Base-by-base conservation (phyloP, 1,284 basidiomycete species). In the Papiliotrema fonsecae region DNA sequence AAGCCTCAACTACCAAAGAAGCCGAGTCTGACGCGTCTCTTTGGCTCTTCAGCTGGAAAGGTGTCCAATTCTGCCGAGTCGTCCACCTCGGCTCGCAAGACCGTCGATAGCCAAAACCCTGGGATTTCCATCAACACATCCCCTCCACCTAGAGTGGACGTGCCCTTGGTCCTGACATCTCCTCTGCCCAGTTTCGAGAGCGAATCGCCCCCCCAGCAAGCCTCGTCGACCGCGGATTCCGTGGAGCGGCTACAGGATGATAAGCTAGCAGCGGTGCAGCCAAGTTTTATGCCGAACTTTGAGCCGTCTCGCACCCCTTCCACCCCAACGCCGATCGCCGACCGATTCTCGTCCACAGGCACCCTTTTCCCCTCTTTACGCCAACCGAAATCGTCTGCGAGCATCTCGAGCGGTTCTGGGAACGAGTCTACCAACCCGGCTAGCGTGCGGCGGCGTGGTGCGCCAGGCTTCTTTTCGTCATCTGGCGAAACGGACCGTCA, bases 311-410 rank as follows among this genome's bases (percentile, higher is more conserved):
- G 11, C 14, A 14, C 27, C 16, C 45, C 45, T 3, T 28, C 43
- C 4, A 67, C 64, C 4, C 56, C 60, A 14, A 72, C 69, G 0
- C 73, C 73, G 9, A 75, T 75, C 31, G 70, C 70, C 5, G 73
- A 75, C 49, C 56, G 57, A 14, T 75, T 72, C 52, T 52, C 58
- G 14, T 42, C 57, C 6, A 55, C 55, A 4, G 60, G 61, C 21
- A 49, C 52, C 9, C 45, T 53, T 11, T 56, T 62, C 4, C 49
- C 61, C 2, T 45, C 58, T 5, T 50, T 64, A 1, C 51, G 59
- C 7, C 45, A n/a, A 1, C 52, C 56, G 4, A 50, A 56, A 39
- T 55, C 56, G 24, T 60, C 55, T 3, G 10, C 19, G n/a, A 21
- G 18, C 3, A 30, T 27, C 41, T 34, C 39, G 13, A 22, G 25